Base-by-base conservation (phyloP, 306 rosid species). In the Casuarina cunninghamiana region DNA sequence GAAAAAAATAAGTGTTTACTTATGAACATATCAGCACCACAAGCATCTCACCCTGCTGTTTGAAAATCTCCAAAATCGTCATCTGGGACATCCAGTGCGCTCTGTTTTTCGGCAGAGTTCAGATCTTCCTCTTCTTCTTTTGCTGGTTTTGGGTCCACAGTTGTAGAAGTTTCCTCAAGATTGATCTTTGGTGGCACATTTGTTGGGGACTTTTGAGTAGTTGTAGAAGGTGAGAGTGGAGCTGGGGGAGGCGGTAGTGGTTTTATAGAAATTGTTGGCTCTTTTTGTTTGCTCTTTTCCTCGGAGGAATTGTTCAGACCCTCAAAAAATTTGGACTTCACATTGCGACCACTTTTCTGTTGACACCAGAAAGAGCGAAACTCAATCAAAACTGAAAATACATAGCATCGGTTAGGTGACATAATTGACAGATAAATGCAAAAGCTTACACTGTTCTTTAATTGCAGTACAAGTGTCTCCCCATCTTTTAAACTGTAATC, bases 401-500 rank as follows among this genome's bases (percentile, higher is more conserved):
- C 6, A n/a, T 37, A 69, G 26, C 51, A 44, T 32, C 5, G 46
- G 3, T 49, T 15, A 42, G 3, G 35, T 1, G 5, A 65, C 71
- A 68, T 53, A 72, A 73, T 57, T 66, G 72, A 79, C 39, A 65
- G 74, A 15, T 73, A 77, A 62, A 53, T 54, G 65, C 50, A 73
- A 75, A 85, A 72, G 77, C 86, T 60, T 78, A 95, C 99, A 8
- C 71, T 86, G 81, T 50, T 93, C 85, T 93, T 93, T 63, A 95
- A 43, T 84, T 95, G 97, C 71, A 93, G 89, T 39, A 91, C 95
- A 75, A 95, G 83, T 60, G 97, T 93, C 84, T 89, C 97, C 71
- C 99, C 99, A 17, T 93, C 97, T 93, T 95, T 95, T 82, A 95
- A 80, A 84, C 99, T 95, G 84, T 93, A 95, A 90, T 95, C 97